Percentiles rank a stretch among this genome's conserved stretches.
Evolutionary conservation across 2,329 filamentous ascomycete genomes (phyloP).

Genomic region (Hymenoscyphus occultus): DNA sequence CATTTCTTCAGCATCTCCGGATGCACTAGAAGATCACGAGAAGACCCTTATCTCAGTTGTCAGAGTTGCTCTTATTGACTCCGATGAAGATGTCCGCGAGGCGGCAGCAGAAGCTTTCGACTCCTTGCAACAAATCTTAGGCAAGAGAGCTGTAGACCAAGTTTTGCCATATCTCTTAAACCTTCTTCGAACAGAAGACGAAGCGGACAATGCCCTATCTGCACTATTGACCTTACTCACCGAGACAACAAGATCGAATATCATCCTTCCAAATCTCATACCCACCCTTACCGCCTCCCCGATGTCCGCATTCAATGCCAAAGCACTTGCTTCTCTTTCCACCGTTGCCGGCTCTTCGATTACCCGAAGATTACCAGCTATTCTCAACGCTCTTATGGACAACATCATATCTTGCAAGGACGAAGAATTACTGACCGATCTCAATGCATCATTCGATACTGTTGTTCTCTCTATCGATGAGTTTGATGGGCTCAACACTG

Average conservation of each 20-base stretch:
- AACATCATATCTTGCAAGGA: conserved; percentile 79
- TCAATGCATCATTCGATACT: conserved; percentile 80
- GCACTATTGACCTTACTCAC: conserved; percentile 92
- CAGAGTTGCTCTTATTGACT: conserved; percentile 86
- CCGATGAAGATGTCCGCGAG: conserved; percentile 85
- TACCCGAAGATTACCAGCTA: conserved; percentile 83
- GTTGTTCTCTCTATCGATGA: conserved; percentile 93
- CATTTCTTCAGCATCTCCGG: conserved; percentile 81
- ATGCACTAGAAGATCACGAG: conserved; percentile 90
- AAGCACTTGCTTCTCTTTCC: conserved; percentile 86
- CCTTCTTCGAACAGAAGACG: conserved; percentile 78
- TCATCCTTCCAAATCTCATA: conserved; percentile 93
- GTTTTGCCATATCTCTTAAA: conserved; percentile 89
- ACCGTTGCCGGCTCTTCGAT: conserved; percentile 88
- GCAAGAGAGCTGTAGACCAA: conserved; percentile 92
- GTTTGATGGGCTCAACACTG: conserved; percentile 89
- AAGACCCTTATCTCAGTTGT: conserved; percentile 94
- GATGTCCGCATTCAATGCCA: conserved; percentile 92
- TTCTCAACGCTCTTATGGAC: conserved; percentile 92
- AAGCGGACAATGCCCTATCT: conserved; percentile 88
- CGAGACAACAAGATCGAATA: conserved; percentile 88
- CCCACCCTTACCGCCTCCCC: conserved; percentile 87
- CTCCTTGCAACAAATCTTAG: conserved; percentile 85
- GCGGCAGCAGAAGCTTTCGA: conserved; percentile 97
- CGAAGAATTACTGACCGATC: conserved; percentile 67